Percentiles rank a stretch among this genome's conserved stretches.
Evolutionary conservation across 2,329 filamentous ascomycete species (phyloP).

Genomic region (Arachnomyces sp.): DNA sequence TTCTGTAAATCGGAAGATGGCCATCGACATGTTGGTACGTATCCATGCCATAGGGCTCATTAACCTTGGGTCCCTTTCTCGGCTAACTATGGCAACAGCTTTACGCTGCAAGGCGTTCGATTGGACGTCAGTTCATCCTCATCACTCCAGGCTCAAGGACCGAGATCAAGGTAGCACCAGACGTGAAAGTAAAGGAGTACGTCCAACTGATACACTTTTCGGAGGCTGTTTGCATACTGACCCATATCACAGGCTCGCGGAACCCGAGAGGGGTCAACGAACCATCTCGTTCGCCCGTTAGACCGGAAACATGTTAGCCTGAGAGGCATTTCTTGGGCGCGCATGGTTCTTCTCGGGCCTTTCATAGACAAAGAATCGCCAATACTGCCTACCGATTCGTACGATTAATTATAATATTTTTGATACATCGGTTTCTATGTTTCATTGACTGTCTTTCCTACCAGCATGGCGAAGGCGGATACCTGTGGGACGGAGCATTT

Average conservation of each 20-base stretch:
- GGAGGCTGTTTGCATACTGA: background rate
- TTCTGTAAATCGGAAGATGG: conserved; percentile 85
- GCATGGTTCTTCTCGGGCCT: too few species aligned
- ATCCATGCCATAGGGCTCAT: background rate
- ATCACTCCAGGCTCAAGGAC: conserved; percentile 86
- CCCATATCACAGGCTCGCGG: conserved; percentile 27
- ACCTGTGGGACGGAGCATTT: too few species aligned
- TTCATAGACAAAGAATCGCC: too few species aligned
- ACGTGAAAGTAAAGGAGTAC: conserved; percentile 38
- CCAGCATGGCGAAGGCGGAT: too few species aligned
- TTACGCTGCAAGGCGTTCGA: conserved; percentile 69
- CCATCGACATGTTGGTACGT: conserved; percentile 84
- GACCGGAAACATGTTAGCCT: conserved; percentile 4
- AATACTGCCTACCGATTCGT: too few species aligned
- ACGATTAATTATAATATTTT: too few species aligned
- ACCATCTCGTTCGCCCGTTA: conserved; percentile 29
- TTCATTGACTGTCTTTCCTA: too few species aligned
- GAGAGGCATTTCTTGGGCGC: conserved; percentile 15
- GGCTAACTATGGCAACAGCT: conserved; percentile 46
- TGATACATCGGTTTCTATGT: too few species aligned
- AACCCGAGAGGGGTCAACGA: conserved; percentile 38
- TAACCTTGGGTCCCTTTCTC: conserved; percentile 2
- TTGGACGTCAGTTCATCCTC: conserved; percentile 90
- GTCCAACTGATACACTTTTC: conserved; percentile 12
- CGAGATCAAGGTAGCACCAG: conserved; percentile 37